Conservation (phyloP, 192 early-diverging fungal species). For the Chytriomyces hyalinus region DNA sequence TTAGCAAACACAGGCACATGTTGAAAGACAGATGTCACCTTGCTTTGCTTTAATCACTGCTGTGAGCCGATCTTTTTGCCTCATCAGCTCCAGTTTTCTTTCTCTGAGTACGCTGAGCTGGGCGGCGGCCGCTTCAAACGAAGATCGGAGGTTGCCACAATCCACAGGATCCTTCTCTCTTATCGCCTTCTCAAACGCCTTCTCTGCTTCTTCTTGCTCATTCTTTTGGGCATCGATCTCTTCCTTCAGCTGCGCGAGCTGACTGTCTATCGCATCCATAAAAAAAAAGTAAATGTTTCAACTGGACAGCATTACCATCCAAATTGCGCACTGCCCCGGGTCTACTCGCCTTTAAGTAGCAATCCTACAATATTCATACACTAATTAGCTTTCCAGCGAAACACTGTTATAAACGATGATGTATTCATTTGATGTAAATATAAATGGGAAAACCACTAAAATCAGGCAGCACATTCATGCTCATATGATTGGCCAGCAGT, state of each 20-base stretch:
- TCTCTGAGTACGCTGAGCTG: neutral
- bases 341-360: neutral
- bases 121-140: neutral
- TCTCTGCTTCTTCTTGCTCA: neutral
- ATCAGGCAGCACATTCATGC: too few relatives aligned
- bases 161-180: neutral
- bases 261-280: neutral
- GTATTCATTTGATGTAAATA: neutral
- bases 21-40: neutral
- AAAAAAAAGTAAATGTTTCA: neutral
- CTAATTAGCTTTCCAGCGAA: neutral
- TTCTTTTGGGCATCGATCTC: constrained; percentile 4
- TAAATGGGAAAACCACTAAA: neutral
- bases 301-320: neutral
- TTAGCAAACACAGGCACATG: neutral
- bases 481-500: too few relatives aligned
- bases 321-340: neutral
- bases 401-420: neutral
- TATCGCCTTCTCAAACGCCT: neutral
- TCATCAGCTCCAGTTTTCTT: constrained; percentile 11
- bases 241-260: neutral
- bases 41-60: constrained; percentile 1
- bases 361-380: neutral
- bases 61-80: constrained; percentile 17
- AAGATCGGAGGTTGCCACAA: neutral